Evolutionary conservation across 768 basidiomycete species (phyloP).

Genomic region (Grammothele lineata): DNA sequence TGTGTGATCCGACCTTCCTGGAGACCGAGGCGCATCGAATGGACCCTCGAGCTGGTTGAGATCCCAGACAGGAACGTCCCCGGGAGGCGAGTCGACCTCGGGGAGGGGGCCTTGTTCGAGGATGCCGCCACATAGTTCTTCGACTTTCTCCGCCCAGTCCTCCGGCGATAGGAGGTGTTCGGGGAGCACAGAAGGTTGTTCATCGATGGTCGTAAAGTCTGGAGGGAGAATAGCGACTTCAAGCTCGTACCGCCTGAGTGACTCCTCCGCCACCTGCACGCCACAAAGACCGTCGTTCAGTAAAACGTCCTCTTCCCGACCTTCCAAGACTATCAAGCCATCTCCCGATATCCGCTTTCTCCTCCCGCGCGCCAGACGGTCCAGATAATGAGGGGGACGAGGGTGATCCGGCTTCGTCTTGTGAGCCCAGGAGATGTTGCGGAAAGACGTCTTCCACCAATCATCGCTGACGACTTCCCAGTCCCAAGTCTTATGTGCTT

Average conservation of each 20-base stretch:
- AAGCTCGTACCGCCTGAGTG: conserved; percentile 20
- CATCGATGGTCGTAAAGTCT: conserved; percentile 3
- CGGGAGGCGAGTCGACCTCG: conserved; percentile 13
- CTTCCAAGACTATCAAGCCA: background rate
- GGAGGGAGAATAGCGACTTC: conserved; percentile 20
- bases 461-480: conserved; percentile 15
- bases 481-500: conserved; percentile 4
- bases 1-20: conserved; percentile 26
- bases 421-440: conserved; percentile 16
- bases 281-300: conserved; percentile 19
- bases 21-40: conserved; percentile 5
- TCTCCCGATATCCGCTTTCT: conserved; percentile 4
- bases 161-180: conserved; percentile 27
- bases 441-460: conserved; percentile 19
- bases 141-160: conserved; percentile 40
- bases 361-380: conserved; percentile 14
- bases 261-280: conserved; percentile 20
- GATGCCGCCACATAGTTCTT: conserved; percentile 34
- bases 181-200: background rate
- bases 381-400: conserved; percentile 20
- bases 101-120: conserved; percentile 11
- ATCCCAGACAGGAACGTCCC: conserved; percentile 20
- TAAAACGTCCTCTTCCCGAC: conserved; percentile 14
- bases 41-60: conserved; percentile 15
- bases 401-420: conserved; percentile 13